Evolutionary conservation across 768 basidiomycete genomes (phyloP), one percentile per base, ranked within the genome.

Genomic region (Rhodotorula taiwanensis): DNA sequence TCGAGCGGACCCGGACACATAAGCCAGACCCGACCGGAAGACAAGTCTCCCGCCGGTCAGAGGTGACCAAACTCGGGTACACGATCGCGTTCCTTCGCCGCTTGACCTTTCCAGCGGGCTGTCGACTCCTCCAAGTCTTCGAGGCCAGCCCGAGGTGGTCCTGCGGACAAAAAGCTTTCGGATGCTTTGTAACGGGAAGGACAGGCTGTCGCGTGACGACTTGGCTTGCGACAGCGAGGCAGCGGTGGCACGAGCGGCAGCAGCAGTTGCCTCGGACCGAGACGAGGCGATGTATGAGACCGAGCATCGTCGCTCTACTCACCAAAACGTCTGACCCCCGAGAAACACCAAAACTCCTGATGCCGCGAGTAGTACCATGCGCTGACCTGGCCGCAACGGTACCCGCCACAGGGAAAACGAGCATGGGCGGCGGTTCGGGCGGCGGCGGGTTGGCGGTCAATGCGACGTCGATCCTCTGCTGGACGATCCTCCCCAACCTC

Each of bases 401-500:
- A n/a, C n/a, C n/a, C n/a, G n/a, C n/a, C n/a, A n/a, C n/a, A n/a
- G n/a, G n/a, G n/a, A 43, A 36, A 36, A 58, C 45, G 33, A 36
- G 7, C n/a, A 25, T 23, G 41, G 36, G 31, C 51, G 18, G 30
- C 33, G 23, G 21, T 20, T 33, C n/a, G 5, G 51, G n/a, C 39
- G 50, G 36, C 21, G 49, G 58, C 57, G 60, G 60, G 8, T 31
- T 60, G 44, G 33, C 57, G 28, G 33, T 63, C 9, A 64, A 69
- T 52, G 30, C 64, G 11, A 45, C 54, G 4, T 65, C 63, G 30
- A 39, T 69, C 57, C 56, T 65, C 4, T 45, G 51, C n/a, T 69
- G 67, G 67, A 43, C 60, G 0, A 49, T 69, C 54, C 56, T 69
- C n/a, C 67, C 67, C 16, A 49, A 60, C 9, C 31, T 65, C 63